These are phyloP conservation scores for Psidium guajava DNA, from an alignment of 345 rosid species.

Conservation along the genomic window DNA sequence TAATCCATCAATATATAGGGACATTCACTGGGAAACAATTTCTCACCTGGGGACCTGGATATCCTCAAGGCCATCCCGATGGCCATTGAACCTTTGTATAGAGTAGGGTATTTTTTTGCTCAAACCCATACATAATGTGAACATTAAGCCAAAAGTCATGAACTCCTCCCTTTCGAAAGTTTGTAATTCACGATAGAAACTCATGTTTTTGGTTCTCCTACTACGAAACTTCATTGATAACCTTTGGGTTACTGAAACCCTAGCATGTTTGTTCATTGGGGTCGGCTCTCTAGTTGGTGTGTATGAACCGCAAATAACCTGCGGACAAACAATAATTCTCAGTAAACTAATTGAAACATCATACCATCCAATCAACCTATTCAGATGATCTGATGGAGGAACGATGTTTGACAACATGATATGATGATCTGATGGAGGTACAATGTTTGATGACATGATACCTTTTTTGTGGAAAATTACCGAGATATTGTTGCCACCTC, in stretches of 20 bases:
- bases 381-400: fast-evolving
- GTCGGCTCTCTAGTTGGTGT: slow-evolving; percentile 83
- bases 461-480: slow-evolving; percentile 23
- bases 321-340: background rate
- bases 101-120: slow-evolving; percentile 92
- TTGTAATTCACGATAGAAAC: background rate
- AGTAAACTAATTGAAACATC: background rate
- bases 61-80: slow-evolving; percentile 82
- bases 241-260: slow-evolving; percentile 57
- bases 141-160: background rate
- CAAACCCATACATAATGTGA: slow-evolving; percentile 53
- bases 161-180: background rate
- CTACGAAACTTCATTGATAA: slow-evolving; percentile 70
- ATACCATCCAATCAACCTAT: background rate
- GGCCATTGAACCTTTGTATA: slow-evolving; percentile 80
- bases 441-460: background rate
- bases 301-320: slow-evolving; percentile 80
- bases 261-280: slow-evolving; percentile 79
- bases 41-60: slow-evolving; percentile 77
- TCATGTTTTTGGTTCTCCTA: slow-evolving; percentile 2
- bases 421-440: background rate
- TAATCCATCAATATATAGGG: background rate
- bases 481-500: slow-evolving; percentile 78
- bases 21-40: background rate
- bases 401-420: too few species aligned